Conservation (phyloP, 192 early-diverging fungal genomes). For the Coemansia sp. region DNA sequence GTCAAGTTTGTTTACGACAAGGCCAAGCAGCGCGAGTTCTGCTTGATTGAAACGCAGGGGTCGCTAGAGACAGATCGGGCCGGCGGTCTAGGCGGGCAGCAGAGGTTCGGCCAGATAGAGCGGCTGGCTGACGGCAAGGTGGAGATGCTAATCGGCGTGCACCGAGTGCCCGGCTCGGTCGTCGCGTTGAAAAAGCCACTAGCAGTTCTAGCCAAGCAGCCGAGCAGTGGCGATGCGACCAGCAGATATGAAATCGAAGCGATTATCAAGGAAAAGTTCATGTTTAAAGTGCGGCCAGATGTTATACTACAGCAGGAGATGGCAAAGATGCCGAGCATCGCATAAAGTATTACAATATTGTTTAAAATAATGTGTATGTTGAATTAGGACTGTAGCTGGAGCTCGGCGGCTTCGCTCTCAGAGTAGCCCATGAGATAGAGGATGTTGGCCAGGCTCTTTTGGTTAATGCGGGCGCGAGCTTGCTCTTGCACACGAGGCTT, state of each 20-base stretch:
- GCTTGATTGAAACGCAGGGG: slow-evolving; percentile 45
- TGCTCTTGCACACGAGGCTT: slow-evolving; percentile 95
- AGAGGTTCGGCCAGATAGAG: slow-evolving; percentile 37
- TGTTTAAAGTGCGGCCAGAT: slow-evolving; percentile 46
- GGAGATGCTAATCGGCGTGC: slow-evolving; percentile 39
- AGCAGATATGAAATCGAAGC: slow-evolving; percentile 28
- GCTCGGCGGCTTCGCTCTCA: slow-evolving; percentile 67
- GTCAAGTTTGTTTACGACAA: slow-evolving; percentile 33
- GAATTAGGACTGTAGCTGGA: slow-evolving; percentile 47
- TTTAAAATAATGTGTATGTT: no score
- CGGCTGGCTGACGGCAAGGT: slow-evolving; percentile 24
- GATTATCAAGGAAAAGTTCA: slow-evolving; percentile 44
- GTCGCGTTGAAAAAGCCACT: slow-evolving; percentile 37
- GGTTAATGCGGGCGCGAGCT: slow-evolving; percentile 87
- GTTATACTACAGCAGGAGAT: slow-evolving; percentile 26
- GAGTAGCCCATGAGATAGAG: slow-evolving; percentile 87
- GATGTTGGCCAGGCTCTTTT: slow-evolving; percentile 86
- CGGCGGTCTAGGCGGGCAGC: slow-evolving; percentile 38
- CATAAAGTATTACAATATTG: not conserved
- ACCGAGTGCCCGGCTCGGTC: slow-evolving; percentile 30
- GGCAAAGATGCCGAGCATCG: not conserved
- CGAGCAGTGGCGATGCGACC: not conserved
- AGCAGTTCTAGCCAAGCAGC: slow-evolving; percentile 30
- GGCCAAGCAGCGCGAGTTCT: slow-evolving; percentile 29
- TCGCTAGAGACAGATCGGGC: slow-evolving; percentile 40